A percentile compares a stretch with the other conserved stretches of the same genome.
Evolutionary conservation across 345 rosid genomes (phyloP).

Genomic region (Cardamine occulta): DNA sequence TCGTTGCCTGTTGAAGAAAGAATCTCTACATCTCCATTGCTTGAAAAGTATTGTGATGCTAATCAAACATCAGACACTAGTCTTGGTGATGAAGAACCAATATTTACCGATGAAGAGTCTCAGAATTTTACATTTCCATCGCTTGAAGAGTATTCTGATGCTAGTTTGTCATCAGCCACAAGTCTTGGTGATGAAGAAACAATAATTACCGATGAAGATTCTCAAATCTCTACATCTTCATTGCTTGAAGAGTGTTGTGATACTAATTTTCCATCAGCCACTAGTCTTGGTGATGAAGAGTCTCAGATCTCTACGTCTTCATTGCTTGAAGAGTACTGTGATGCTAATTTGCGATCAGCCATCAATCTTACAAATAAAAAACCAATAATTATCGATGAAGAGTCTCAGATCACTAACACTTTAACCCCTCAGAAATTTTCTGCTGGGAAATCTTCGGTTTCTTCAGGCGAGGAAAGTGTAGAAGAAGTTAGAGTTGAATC

Average conservation of each 20-base stretch:
- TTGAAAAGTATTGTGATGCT: slow-evolving; percentile 26
- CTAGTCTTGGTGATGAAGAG: slow-evolving; percentile 1
- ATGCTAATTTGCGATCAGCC: slow-evolving; percentile 26
- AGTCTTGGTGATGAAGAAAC: slow-evolving; percentile 18
- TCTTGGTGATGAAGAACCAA: slow-evolving; percentile 17
- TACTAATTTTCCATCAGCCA: slow-evolving; percentile 26
- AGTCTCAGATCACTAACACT: slow-evolving; percentile 6
- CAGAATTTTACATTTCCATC: slow-evolving; percentile 4
- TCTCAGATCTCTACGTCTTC: slow-evolving; percentile 5
- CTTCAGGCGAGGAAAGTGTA: not conserved
- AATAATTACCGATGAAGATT: slow-evolving; percentile 12
- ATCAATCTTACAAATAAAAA: slow-evolving; percentile 17
- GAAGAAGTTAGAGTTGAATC: slow-evolving; percentile 18
- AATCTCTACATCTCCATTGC: slow-evolving; percentile 21
- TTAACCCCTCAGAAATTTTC: not conserved
- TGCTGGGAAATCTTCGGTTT: slow-evolving; percentile 2
- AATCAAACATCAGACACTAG: slow-evolving; percentile 27
- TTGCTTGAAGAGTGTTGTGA: slow-evolving; percentile 25
- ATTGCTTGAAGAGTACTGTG: slow-evolving; percentile 23
- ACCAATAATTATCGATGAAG: slow-evolving; percentile 19
- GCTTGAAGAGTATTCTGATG: slow-evolving; percentile 25
- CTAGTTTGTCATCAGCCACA: slow-evolving; percentile 32
- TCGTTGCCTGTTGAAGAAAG: slow-evolving; percentile 37
- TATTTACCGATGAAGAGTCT: slow-evolving; percentile 19
- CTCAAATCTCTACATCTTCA: slow-evolving; percentile 9